Conservation (phyloP, 306 rosid species). For the Rosa lucieae region DNA sequence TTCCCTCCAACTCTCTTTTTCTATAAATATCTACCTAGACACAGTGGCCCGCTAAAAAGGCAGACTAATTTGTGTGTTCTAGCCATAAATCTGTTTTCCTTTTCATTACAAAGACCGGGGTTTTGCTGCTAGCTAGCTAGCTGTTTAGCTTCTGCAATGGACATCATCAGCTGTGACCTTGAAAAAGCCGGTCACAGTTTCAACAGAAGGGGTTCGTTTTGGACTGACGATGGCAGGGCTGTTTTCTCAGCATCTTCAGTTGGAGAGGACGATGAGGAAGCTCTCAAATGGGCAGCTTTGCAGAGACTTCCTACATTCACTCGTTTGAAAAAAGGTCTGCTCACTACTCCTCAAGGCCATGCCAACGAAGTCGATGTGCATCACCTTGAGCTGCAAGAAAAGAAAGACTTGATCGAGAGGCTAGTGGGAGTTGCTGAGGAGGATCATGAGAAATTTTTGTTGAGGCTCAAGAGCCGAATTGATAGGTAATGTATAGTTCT, state of each 20-base stretch:
- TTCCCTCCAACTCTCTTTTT: too few relatives aligned
- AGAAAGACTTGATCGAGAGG: slow-evolving; percentile 21
- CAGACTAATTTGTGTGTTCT: not conserved
- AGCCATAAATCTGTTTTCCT: not conserved
- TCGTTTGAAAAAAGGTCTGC: slow-evolving; percentile 23
- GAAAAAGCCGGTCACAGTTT: slow-evolving; percentile 21
- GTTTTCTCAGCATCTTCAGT: slow-evolving; percentile 17
- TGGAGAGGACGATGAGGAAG: slow-evolving; percentile 26
- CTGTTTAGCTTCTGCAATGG: slow-evolving; percentile 4
- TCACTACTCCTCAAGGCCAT: slow-evolving; percentile 8
- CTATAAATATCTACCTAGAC: too few relatives aligned
- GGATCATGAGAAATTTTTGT: slow-evolving; percentile 21
- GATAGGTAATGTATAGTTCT: slow-evolving; percentile 6
- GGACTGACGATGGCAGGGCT: not conserved
- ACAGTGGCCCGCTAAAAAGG: not conserved
- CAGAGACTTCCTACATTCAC: slow-evolving; percentile 20
- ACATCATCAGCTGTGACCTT: slow-evolving; percentile 15
- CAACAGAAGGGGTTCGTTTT: not conserved
- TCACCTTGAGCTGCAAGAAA: slow-evolving; percentile 1
- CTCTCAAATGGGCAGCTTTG: slow-evolving; percentile 29
- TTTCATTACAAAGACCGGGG: not conserved
- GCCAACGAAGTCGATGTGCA: slow-evolving; percentile 14
- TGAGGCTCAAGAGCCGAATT: slow-evolving; percentile 23
- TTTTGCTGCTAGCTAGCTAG: not conserved
- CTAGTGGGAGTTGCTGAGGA: slow-evolving; percentile 20